These are phyloP conservation scores for Coemansia sp. DNA, from an alignment of 192 early-diverging fungal species.

Conservation along the genomic window DNA sequence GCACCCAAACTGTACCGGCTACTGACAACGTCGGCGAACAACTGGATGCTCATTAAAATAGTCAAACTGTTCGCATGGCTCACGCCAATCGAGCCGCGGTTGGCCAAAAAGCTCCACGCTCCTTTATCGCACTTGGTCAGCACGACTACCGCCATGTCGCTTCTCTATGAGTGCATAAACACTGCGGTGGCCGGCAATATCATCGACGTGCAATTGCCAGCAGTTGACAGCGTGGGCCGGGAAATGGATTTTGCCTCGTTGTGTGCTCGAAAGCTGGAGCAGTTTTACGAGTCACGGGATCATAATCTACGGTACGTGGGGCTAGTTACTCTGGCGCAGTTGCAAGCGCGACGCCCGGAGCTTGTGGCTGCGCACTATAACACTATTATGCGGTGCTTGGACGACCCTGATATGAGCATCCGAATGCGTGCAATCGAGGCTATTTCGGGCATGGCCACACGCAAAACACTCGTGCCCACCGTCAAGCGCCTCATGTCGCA, in stretches of 20 bases:
- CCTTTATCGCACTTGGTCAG: constrained; percentile 84
- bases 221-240: constrained; percentile 43
- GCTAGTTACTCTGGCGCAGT: constrained; percentile 77
- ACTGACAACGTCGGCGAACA: constrained; percentile 87
- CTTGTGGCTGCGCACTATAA: constrained; percentile 80
- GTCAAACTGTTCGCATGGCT: constrained; percentile 95
- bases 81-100: constrained; percentile 88
- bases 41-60: constrained; percentile 99
- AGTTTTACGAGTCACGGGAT: constrained; percentile 83
- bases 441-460: constrained; percentile 79
- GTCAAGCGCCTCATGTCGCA: constrained; percentile 84
- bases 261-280: constrained; percentile 79
- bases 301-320: constrained; percentile 91
- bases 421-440: constrained; percentile 85
- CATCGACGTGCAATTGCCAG: constrained; percentile 61
- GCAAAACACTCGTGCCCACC: constrained; percentile 75
- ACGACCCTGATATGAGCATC: constrained; percentile 90
- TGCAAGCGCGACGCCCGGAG: constrained; percentile 82
- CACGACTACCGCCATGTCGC: constrained; percentile 90
- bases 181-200: constrained; percentile 90
- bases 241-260: constrained; percentile 67
- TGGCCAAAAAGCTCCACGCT: constrained; percentile 84
- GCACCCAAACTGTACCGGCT: constrained; percentile 93
- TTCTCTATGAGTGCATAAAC: constrained; percentile 97
- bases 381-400: constrained; percentile 83